phyloP scores from a whole-genome alignment of 2,329 filamentous ascomycete genomes.

The Botryotinia globosa region DNA sequence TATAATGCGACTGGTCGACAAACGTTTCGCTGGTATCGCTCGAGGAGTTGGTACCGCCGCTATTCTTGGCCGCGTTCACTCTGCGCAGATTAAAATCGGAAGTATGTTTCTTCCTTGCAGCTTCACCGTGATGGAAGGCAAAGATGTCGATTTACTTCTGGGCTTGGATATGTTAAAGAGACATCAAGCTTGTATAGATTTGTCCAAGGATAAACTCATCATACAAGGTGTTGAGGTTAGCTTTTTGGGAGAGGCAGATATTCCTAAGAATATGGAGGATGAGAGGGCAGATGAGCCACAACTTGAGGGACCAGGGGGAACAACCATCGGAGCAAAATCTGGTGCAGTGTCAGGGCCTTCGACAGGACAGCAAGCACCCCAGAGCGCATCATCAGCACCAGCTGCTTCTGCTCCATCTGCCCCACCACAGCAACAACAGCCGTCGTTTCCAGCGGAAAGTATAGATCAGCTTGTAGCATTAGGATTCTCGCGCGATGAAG shows the following conservation, averaged over 20 bases:
- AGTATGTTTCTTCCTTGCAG: constrained; percentile 84
- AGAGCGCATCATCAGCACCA: constrained; percentile 13
- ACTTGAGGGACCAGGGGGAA: constrained; percentile 82
- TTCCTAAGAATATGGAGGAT: constrained; percentile 79
- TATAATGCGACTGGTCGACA: constrained; percentile 95
- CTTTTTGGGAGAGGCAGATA: constrained; percentile 89
- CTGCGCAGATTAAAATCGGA: constrained; percentile 91
- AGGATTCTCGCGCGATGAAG: constrained; percentile 73
- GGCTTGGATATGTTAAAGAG: constrained; percentile 96
- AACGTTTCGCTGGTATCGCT: constrained; percentile 85
- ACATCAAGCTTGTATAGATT: constrained; percentile 89
- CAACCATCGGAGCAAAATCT: constrained; percentile 77
- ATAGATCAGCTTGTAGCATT: constrained; percentile 75
- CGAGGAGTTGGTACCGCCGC: constrained; percentile 91
- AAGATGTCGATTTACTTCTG: constrained; percentile 87
- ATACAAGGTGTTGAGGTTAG: constrained; percentile 86
- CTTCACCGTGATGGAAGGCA: constrained; percentile 99
- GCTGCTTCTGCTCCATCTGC: constrained; percentile 22
- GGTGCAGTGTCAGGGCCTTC: constrained; percentile 63
- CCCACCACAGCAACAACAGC: constrained; percentile 28
- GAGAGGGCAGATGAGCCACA: constrained; percentile 75
- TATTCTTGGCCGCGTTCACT: constrained; percentile 93
- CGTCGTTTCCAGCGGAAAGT: constrained; percentile 52
- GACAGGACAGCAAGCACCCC: constrained; percentile 33
- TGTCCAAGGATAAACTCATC: constrained; percentile 77